phyloP scores from a whole-genome alignment of 2,329 filamentous ascomycete species.

The Chalara sp. region DNA sequence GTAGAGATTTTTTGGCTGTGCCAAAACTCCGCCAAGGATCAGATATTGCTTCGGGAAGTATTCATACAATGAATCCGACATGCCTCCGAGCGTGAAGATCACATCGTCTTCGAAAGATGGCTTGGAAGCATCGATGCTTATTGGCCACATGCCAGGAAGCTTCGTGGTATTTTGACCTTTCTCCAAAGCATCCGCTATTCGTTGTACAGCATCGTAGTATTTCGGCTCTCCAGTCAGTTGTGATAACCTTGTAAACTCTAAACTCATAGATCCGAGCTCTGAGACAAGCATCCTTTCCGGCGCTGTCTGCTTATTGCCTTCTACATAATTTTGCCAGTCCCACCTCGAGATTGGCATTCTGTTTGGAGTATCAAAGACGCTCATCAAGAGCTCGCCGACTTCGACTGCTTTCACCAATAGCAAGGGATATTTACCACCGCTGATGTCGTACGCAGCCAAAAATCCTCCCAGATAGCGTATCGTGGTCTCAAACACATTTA shows the following conservation, averaged over 20 bases:
- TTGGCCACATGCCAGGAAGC: constrained; percentile 58
- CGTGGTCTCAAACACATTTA: constrained; percentile 72
- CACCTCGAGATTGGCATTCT: constrained; percentile 64
- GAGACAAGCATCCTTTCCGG: constrained; percentile 46
- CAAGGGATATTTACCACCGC: constrained; percentile 58
- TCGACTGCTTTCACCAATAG: constrained; percentile 65
- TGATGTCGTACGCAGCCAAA: constrained; percentile 81
- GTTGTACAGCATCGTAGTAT: constrained; percentile 55
- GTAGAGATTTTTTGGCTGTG: constrained; percentile 42
- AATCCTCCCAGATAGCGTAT: constrained; percentile 89
- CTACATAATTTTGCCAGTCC: constrained; percentile 45
- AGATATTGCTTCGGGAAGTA: constrained; percentile 63
- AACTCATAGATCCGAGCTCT: constrained; percentile 48
- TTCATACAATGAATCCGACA: constrained; percentile 53
- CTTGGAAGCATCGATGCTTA: constrained; percentile 42
- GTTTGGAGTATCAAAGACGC: constrained; percentile 80
- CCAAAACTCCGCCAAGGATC: constrained; percentile 55
- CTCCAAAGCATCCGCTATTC: constrained; percentile 50
- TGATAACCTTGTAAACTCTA: constrained; percentile 59
- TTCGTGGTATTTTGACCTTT: constrained; percentile 44
- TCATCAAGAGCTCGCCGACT: constrained; percentile 64
- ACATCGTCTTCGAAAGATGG: constrained; percentile 51
- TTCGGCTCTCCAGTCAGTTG: constrained; percentile 55
- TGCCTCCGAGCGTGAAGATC: constrained; percentile 47
- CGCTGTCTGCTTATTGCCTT: constrained; percentile 54